Conservation (phyloP, 2,329 filamentous ascomycete species). For the Verticillium klebahnii region DNA sequence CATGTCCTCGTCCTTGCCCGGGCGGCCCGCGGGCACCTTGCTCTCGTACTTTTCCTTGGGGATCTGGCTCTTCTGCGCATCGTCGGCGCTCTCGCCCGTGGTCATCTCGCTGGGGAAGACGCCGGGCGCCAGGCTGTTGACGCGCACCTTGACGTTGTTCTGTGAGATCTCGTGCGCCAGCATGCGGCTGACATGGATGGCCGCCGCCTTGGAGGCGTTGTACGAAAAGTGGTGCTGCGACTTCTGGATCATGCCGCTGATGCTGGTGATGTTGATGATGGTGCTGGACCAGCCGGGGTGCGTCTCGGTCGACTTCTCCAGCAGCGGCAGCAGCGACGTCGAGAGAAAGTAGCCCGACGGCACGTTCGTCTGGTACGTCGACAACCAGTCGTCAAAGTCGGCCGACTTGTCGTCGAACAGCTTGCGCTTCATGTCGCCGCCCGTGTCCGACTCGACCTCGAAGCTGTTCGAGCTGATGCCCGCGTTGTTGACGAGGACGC, state of each 20-base stretch:
- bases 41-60: constrained; percentile 51
- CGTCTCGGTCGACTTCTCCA: constrained; percentile 44
- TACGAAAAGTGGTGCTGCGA: constrained; percentile 63
- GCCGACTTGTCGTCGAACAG: constrained; percentile 60
- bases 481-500: constrained; percentile 66
- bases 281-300: constrained; percentile 48
- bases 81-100: constrained; percentile 36
- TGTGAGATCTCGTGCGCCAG: constrained; percentile 56
- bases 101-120: constrained; percentile 72
- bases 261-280: constrained; percentile 64
- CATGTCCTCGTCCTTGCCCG: constrained; percentile 67
- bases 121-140: constrained; percentile 70
- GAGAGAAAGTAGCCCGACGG: constrained; percentile 63
- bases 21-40: constrained; percentile 61
- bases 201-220: constrained; percentile 59
- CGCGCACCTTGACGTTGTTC: constrained; percentile 59
- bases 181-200: constrained; percentile 61
- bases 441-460: constrained; percentile 49
- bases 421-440: constrained; percentile 50
- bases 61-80: constrained; percentile 53
- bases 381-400: constrained; percentile 65
- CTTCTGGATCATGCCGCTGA: constrained; percentile 60
- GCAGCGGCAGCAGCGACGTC: constrained; percentile 56
- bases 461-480: constrained; percentile 55
- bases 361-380: constrained; percentile 71